Percentiles rank a stretch among this genome's conserved stretches.
phyloP scores from a whole-genome alignment of 164 flowering plant species.

The Chloranthus sessilifolius region DNA sequence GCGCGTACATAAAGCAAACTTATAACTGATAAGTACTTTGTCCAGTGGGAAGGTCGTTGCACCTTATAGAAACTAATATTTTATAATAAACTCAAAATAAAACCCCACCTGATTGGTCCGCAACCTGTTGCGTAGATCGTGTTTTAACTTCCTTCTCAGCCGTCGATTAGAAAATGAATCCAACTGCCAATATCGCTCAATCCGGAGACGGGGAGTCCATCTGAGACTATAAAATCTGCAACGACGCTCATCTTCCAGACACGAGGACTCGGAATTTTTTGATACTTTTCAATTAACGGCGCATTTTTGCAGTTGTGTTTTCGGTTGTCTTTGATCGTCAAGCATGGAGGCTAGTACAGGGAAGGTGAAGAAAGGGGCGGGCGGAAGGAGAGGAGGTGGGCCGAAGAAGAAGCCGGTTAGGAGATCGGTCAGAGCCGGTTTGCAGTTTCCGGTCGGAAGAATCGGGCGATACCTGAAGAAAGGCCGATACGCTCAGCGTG shows the following conservation, averaged over 20 bases:
- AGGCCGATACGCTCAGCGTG: constrained; percentile 38
- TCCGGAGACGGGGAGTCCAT: neutral
- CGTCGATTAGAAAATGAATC: constrained; percentile 11
- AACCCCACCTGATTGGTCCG: too few species aligned
- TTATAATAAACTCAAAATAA: too few species aligned
- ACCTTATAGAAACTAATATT: too few species aligned
- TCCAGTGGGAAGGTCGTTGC: too few species aligned
- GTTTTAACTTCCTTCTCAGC: too few species aligned
- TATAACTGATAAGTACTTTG: too few species aligned
- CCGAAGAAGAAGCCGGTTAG: constrained; percentile 32
- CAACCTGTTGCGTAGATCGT: too few species aligned
- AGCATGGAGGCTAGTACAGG: constrained; percentile 20
- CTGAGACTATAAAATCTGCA: constrained; percentile 1
- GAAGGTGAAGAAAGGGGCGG: constrained; percentile 30
- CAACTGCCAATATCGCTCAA: constrained; percentile 1
- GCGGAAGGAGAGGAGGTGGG: constrained; percentile 26
- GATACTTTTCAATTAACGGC: too few species aligned
- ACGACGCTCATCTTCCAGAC: neutral
- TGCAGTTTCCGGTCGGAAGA: constrained; percentile 35
- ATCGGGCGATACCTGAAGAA: constrained; percentile 31
- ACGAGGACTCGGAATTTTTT: too few species aligned
- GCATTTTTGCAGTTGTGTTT: too few species aligned
- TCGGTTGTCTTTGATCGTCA: neutral
- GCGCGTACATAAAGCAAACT: too few species aligned
- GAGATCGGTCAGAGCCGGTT: constrained; percentile 26